Evolutionary conservation across 139 green algal genomes (phyloP).

Genomic region (Pseudopediastrum boryanum): DNA sequence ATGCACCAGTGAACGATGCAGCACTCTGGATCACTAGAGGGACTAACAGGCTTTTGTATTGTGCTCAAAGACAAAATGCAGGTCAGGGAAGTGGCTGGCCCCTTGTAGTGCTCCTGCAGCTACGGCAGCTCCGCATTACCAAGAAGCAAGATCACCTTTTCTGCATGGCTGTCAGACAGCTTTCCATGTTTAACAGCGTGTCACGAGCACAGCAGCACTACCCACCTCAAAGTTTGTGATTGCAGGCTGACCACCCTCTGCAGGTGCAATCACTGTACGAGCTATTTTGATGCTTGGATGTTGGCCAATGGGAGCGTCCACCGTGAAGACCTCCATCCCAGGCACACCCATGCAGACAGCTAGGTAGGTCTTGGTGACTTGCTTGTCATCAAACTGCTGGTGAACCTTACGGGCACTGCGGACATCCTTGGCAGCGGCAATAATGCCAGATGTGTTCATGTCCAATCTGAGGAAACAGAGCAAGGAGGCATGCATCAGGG

Average conservation of each 20-base stretch:
- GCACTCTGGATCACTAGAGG: no score
- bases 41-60: no score
- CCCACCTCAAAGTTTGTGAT: conserved; percentile 43
- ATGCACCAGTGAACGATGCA: no score
- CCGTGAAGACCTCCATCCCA: conserved; percentile 34
- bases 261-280: conserved; percentile 7
- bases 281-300: conserved; percentile 41
- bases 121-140: no score
- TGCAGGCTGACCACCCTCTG: conserved; percentile 53
- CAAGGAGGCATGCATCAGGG: not conserved
- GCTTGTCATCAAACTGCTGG: conserved; percentile 22
- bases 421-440: conserved; percentile 25
- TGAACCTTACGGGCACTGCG: not conserved
- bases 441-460: conserved; percentile 36
- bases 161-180: no score
- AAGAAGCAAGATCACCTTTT: no score
- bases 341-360: conserved; percentile 63
- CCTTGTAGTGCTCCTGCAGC: no score
- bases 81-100: no score
- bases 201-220: no score
- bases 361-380: conserved; percentile 58
- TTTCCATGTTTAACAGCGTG: no score
- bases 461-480: conserved; percentile 12
- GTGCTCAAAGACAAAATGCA: no score
- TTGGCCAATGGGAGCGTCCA: conserved; percentile 66